phyloP scores from a whole-genome alignment of 306 rosid species.

The Alnus rubra region DNA sequence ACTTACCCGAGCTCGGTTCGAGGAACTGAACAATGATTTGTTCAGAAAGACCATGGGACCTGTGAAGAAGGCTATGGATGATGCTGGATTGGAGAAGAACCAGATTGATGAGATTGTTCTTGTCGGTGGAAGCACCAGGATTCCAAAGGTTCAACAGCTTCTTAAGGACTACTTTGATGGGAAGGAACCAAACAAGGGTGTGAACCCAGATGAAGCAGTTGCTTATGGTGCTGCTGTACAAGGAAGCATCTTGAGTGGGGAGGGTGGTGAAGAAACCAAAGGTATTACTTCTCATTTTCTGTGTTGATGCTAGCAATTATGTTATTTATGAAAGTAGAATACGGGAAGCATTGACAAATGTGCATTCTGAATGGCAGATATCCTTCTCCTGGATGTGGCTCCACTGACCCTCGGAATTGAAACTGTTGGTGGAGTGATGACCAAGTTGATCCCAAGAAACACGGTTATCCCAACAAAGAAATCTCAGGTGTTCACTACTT shows the following conservation, averaged over 20 bases:
- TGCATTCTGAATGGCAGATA: constrained; percentile 49
- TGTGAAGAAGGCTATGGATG: constrained; percentile 97
- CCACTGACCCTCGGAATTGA: constrained; percentile 99
- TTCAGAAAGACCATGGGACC: constrained; percentile 99
- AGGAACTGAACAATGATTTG: constrained; percentile 94
- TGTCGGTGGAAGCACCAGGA: constrained; percentile 97
- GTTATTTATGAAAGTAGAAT: not conserved
- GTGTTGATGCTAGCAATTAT: not conserved
- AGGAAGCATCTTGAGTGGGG: constrained; percentile 99
- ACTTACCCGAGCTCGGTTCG: constrained; percentile 88
- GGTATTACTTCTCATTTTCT: constrained; percentile 41
- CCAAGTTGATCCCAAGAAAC: constrained; percentile 98
- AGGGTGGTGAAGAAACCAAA: constrained; percentile 96
- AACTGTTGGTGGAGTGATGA: constrained; percentile 99
- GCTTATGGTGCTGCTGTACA: constrained; percentile 98
- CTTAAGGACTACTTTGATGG: constrained; percentile 93
- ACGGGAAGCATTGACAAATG: not conserved
- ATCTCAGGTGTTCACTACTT: constrained; percentile 97
- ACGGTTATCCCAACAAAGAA: constrained; percentile 98
- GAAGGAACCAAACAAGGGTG: constrained; percentile 99
- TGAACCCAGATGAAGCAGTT: constrained; percentile 97
- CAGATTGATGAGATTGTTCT: constrained; percentile 94
- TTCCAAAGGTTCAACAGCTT: constrained; percentile 94
- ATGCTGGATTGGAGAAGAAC: constrained; percentile 88
- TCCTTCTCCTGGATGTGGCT: constrained; percentile 95